phyloP scores from a whole-genome alignment of 2,329 filamentous ascomycete genomes.

The Clarireedia hainanense region DNA sequence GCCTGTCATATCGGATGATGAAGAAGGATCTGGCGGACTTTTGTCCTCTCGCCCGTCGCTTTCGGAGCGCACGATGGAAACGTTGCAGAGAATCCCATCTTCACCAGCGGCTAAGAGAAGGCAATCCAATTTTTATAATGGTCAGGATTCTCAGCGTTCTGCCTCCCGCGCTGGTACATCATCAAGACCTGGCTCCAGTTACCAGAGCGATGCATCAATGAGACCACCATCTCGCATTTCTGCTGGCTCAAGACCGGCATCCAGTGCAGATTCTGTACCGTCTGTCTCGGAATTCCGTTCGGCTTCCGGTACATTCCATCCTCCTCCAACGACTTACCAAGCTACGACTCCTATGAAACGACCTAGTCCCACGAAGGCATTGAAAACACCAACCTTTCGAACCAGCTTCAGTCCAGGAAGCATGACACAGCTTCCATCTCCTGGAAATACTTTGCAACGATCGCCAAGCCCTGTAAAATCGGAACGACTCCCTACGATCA shows the following conservation, averaged over 20 bases:
- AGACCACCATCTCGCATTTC: slow-evolving; percentile 39
- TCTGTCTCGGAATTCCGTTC: slow-evolving; percentile 35
- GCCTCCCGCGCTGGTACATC: slow-evolving; percentile 17
- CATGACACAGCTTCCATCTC: slow-evolving; percentile 29
- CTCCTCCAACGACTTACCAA: slow-evolving; percentile 36
- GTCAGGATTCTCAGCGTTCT: slow-evolving; percentile 51
- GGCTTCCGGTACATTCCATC: slow-evolving; percentile 37
- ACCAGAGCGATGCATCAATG: slow-evolving; percentile 52
- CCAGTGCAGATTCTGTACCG: slow-evolving; percentile 40
- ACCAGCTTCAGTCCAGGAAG: slow-evolving; percentile 14
- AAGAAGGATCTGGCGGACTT: background rate
- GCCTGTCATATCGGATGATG: slow-evolving; percentile 4
- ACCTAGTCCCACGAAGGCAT: slow-evolving; percentile 29
- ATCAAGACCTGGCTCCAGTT: slow-evolving; percentile 42
- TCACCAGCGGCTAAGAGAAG: slow-evolving; percentile 64
- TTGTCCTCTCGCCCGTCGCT: slow-evolving; percentile 46
- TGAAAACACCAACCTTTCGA: slow-evolving; percentile 30
- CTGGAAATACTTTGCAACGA: slow-evolving; percentile 26
- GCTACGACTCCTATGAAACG: slow-evolving; percentile 36
- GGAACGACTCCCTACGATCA: slow-evolving; percentile 21
- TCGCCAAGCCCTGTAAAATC: slow-evolving; percentile 29
- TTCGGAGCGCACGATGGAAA: slow-evolving; percentile 80
- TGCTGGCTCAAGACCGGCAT: slow-evolving; percentile 45
- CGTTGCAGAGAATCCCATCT: slow-evolving; percentile 66
- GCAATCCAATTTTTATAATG: slow-evolving; percentile 65